Evolutionary conservation across 495 filamentous ascomycete genomes (phyloP).

Genomic region (Neurospora tetraspora): DNA sequence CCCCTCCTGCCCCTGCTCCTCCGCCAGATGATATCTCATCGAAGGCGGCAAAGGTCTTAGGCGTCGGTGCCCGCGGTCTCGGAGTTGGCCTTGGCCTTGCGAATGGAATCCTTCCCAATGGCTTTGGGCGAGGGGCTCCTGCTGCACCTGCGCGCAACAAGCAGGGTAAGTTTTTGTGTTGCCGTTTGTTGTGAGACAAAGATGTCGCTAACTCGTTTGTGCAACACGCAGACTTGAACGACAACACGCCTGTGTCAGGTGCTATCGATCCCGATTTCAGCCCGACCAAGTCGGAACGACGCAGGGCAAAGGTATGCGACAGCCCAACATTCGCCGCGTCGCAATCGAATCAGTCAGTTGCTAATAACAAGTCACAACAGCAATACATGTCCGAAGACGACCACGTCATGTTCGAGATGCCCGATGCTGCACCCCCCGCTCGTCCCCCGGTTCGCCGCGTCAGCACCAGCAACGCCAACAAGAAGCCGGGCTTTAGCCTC

Average conservation of each 20-base stretch:
- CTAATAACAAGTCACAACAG: slow-evolving; percentile 21
- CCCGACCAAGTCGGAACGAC: slow-evolving; percentile 32
- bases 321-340: slow-evolving; percentile 7
- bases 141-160: slow-evolving; percentile 21
- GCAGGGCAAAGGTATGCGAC: slow-evolving; percentile 33
- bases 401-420: slow-evolving; percentile 28
- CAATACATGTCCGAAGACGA: slow-evolving; percentile 32
- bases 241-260: slow-evolving; percentile 9
- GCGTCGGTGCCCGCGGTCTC: slow-evolving; percentile 22
- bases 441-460: slow-evolving; percentile 30
- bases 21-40: slow-evolving; percentile 40
- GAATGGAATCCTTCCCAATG: slow-evolving; percentile 4
- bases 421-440: slow-evolving; percentile 20
- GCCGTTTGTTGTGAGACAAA: slow-evolving; percentile 8
- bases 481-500: slow-evolving; percentile 28
- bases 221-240: neutral
- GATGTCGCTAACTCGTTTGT: slow-evolving; percentile 8
- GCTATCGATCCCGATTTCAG: slow-evolving; percentile 30
- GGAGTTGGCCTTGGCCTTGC: slow-evolving; percentile 9
- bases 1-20: slow-evolving; percentile 1
- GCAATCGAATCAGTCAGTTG: slow-evolving; percentile 2
- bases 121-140: slow-evolving; percentile 18
- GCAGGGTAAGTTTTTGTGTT: slow-evolving; percentile 14
- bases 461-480: slow-evolving; percentile 31
- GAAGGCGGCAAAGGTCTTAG: slow-evolving; percentile 45